A percentile compares a stretch with the other conserved stretches of the same genome.
Conservation (phyloP, 495 filamentous ascomycete genomes). For the Neurospora discreta region DNA sequence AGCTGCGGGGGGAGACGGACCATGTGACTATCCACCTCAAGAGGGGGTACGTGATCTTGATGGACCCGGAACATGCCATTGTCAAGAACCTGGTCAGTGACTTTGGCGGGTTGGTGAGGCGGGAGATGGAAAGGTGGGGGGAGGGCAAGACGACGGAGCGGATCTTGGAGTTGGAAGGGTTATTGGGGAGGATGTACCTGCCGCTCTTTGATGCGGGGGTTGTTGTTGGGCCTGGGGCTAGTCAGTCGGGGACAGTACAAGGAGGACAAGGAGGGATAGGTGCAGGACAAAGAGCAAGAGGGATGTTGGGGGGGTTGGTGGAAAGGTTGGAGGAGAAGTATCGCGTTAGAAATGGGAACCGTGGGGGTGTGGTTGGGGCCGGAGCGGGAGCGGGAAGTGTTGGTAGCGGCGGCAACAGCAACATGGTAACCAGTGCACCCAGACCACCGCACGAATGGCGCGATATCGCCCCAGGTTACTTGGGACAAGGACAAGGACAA, state of each 20-base stretch:
- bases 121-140: slow-evolving; percentile 2
- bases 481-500: not conserved
- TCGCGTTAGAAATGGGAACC: not conserved
- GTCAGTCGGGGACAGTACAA: not conserved
- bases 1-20: slow-evolving; percentile 10
- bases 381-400: not conserved
- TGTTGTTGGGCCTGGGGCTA: not conserved
- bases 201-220: slow-evolving; percentile 13
- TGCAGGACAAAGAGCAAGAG: slow-evolving; percentile 3
- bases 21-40: slow-evolving; percentile 22
- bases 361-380: no score
- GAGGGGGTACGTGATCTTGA: slow-evolving; percentile 20
- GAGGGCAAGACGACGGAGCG: slow-evolving; percentile 10
- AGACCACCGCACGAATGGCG: not conserved
- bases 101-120: not conserved
- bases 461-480: not conserved
- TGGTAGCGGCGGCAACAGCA: not conserved
- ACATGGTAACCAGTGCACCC: not conserved
- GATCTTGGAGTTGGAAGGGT: slow-evolving; percentile 14
- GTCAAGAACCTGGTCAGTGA: slow-evolving; percentile 8
- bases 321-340: slow-evolving; percentile 3
- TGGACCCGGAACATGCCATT: slow-evolving; percentile 6
- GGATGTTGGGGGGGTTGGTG: slow-evolving; percentile 5
- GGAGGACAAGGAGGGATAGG: no score
- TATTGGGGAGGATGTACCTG: slow-evolving; percentile 19